These are phyloP conservation scores for Xylaria acuta DNA, from an alignment of 495 filamentous ascomycete species.

Conservation along the genomic window DNA sequence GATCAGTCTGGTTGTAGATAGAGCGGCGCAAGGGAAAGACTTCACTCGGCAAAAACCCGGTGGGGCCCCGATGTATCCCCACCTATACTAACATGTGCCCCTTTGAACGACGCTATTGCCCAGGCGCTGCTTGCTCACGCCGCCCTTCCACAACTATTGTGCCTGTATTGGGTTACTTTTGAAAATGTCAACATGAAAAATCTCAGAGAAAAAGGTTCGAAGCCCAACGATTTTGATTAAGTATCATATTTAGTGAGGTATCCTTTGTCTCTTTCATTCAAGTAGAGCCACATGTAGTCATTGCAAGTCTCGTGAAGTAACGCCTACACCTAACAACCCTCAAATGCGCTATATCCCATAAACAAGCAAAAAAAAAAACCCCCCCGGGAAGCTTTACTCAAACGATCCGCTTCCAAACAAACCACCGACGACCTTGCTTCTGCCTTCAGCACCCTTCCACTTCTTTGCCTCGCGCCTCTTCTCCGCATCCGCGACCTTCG, in stretches of 20 bases:
- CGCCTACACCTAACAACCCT: constrained; percentile 9
- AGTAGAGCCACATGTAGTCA: constrained; percentile 2
- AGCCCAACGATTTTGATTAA: constrained; percentile 9
- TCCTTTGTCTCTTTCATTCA: constrained; percentile 22
- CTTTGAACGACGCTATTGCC: neutral
- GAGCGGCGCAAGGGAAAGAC: neutral
- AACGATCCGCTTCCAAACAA: constrained; percentile 60
- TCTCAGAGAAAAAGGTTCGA: neutral
- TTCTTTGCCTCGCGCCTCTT: constrained; percentile 69
- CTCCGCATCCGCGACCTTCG: constrained; percentile 64
- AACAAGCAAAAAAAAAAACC: neutral
- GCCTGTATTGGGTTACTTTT: neutral
- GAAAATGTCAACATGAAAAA: neutral
- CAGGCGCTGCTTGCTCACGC: neutral
- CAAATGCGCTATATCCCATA: constrained; percentile 8
- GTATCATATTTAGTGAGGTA: constrained; percentile 1
- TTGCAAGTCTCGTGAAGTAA: constrained; percentile 5
- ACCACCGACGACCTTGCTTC: constrained; percentile 53
- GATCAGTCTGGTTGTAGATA: neutral
- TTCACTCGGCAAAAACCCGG: constrained; percentile 24
- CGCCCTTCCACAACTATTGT: neutral
- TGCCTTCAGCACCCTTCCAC: constrained; percentile 66
- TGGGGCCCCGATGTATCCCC: too few relatives aligned
- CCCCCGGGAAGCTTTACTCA: constrained; percentile 44
- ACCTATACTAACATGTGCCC: neutral